Percentiles rank a stretch among this genome's conserved stretches.
These are phyloP conservation scores for Yarrowia galli DNA, from an alignment of 1,139 yeast genomes.

Conservation along the genomic window DNA sequence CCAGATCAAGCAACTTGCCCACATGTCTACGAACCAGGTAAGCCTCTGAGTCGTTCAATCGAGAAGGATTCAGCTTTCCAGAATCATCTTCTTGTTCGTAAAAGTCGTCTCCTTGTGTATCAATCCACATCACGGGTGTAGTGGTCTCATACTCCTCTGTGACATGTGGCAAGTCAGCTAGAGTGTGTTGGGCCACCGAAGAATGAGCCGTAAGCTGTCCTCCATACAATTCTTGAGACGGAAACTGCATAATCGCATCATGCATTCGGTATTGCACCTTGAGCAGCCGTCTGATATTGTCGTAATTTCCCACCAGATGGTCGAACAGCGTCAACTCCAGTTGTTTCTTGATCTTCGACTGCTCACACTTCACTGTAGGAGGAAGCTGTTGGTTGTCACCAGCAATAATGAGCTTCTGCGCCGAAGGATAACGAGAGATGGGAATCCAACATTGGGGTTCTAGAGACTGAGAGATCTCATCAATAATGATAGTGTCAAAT, in stretches of 20 bases:
- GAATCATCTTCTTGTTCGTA: slow-evolving; percentile 58
- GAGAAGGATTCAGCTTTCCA: slow-evolving; percentile 51
- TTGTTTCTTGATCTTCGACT: slow-evolving; percentile 50
- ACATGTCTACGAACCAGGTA: slow-evolving; percentile 66
- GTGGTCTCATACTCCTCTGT: slow-evolving; percentile 56
- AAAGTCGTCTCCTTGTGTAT: slow-evolving; percentile 83
- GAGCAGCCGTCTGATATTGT: slow-evolving; percentile 60
- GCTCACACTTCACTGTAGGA: slow-evolving; percentile 51
- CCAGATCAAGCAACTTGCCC: slow-evolving; percentile 51
- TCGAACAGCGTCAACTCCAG: slow-evolving; percentile 80
- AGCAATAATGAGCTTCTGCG: slow-evolving; percentile 63
- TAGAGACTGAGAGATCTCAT: slow-evolving; percentile 92
- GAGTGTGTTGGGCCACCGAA: slow-evolving; percentile 60
- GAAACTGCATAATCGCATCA: slow-evolving; percentile 74
- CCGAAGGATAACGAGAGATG: slow-evolving; percentile 66
- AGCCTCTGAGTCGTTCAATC: slow-evolving; percentile 78
- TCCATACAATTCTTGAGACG: slow-evolving; percentile 71
- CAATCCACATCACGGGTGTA: slow-evolving; percentile 75
- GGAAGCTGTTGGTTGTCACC: slow-evolving; percentile 86
- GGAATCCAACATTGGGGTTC: slow-evolving; percentile 99
- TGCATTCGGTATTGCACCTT: slow-evolving; percentile 91
- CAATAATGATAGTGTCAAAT: slow-evolving; percentile 86
- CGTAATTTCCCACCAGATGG: slow-evolving; percentile 64
- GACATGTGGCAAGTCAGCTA: slow-evolving; percentile 65
- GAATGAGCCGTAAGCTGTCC: slow-evolving; percentile 68